These are phyloP conservation scores for Fusarium humuli DNA, from an alignment of 2,329 filamentous ascomycete genomes.

Conservation along the genomic window DNA sequence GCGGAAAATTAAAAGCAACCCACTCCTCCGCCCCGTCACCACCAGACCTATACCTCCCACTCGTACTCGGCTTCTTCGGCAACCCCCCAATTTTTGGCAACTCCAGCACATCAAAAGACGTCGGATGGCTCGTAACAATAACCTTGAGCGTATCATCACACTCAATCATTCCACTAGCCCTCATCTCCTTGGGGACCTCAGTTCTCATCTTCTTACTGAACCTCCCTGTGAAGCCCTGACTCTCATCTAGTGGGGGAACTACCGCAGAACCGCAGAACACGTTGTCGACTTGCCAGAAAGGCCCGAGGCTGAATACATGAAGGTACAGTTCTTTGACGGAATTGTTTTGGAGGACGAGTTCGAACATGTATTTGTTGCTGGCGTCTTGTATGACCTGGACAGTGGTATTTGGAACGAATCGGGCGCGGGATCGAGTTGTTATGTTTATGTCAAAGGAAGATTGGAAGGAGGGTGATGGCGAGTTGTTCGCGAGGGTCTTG, in stretches of 20 bases:
- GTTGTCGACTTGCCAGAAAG: slow-evolving; percentile 8
- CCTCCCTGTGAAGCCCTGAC: neutral
- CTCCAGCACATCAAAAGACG: slow-evolving; percentile 21
- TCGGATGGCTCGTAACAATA: slow-evolving; percentile 27
- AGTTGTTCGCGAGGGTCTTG: neutral
- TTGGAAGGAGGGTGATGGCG: neutral
- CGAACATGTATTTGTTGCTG: neutral
- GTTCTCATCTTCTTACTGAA: slow-evolving; percentile 18
- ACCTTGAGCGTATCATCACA: slow-evolving; percentile 28
- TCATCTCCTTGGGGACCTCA: neutral
- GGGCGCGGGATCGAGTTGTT: neutral
- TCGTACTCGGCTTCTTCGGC: neutral
- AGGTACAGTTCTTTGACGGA: neutral
- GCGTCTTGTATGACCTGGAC: slow-evolving; percentile 1
- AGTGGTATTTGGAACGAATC: neutral
- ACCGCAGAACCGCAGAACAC: neutral
- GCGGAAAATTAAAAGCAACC: neutral
- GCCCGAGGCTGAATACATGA: slow-evolving; percentile 1
- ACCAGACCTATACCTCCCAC: neutral
- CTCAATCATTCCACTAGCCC: neutral
- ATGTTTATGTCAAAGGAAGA: neutral
- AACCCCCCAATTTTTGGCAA: slow-evolving; percentile 8
- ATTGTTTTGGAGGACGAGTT: neutral
- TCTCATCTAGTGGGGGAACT: neutral
- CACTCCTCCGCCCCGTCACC: neutral